These are phyloP conservation scores for Zangia roseola DNA, from an alignment of 768 basidiomycete genomes.

Conservation along the genomic window DNA sequence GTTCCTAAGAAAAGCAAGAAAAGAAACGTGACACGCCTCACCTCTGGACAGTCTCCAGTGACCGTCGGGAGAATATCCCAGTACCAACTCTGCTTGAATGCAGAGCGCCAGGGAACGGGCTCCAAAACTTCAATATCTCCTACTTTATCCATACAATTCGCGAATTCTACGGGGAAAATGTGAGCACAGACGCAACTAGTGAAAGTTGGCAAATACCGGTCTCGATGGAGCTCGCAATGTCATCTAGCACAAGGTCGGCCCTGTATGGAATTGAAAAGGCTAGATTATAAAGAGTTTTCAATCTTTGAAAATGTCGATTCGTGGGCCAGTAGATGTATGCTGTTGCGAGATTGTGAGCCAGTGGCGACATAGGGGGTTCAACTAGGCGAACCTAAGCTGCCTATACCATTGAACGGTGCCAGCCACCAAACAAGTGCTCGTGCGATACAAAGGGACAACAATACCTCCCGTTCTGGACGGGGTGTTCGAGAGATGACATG, in stretches of 20 bases:
- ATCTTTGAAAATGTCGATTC: constrained; percentile 36
- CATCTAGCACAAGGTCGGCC: constrained; percentile 38
- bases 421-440: constrained; percentile 33
- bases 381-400: constrained; percentile 33
- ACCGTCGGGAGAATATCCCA: constrained; percentile 35
- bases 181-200: not conserved
- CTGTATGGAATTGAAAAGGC: constrained; percentile 38
- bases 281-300: constrained; percentile 39
- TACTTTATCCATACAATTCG: constrained; percentile 28
- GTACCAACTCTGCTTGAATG: constrained; percentile 30
- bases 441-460: constrained; percentile 27
- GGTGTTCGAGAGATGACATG: constrained; percentile 13
- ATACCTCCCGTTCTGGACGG: constrained; percentile 28
- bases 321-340: constrained; percentile 43
- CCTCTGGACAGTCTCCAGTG: constrained; percentile 36
- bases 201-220: constrained; percentile 24
- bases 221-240: constrained; percentile 28
- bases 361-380: not conserved
- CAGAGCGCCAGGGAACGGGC: constrained; percentile 20
- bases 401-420: constrained; percentile 35
- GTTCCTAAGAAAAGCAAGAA: no score
- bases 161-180: constrained; percentile 34
- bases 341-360: constrained; percentile 7
- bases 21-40: constrained; percentile 11
- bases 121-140: constrained; percentile 31